These are phyloP conservation scores for Plasmodium coatneyi DNA, from an alignment of 169 alveolate genomes.

Conservation along the genomic window DNA sequence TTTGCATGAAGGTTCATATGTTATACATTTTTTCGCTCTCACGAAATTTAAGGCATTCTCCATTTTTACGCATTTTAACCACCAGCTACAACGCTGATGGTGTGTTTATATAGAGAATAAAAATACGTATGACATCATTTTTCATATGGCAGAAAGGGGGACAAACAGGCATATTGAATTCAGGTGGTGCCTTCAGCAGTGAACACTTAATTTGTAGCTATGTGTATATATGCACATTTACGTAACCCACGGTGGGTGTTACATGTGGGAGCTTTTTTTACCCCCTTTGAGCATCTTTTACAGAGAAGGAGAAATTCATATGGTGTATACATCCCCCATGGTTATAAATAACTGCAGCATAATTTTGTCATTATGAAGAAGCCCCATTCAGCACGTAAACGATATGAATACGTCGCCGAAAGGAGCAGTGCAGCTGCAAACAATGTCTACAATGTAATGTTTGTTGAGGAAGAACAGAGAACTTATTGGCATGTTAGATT, in stretches of 20 bases:
- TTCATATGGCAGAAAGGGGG: neutral
- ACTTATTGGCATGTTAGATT: neutral
- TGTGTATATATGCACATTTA: neutral
- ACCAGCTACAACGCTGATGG: neutral
- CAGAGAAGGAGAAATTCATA: neutral
- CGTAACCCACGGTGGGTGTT: neutral
- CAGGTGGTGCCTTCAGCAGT: neutral
- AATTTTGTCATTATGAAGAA: neutral
- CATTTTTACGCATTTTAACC: neutral
- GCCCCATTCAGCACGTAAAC: neutral
- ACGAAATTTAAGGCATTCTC: neutral
- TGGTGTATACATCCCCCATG: neutral
- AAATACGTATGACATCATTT: neutral
- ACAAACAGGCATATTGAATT: neutral
- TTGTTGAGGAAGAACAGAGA: neutral
- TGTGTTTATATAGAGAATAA: neutral
- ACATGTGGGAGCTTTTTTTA: neutral
- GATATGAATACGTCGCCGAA: neutral
- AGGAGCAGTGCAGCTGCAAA: neutral
- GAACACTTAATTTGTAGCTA: neutral
- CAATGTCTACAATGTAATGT: neutral
- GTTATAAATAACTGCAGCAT: neutral
- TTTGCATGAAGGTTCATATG: neutral
- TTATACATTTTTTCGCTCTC: neutral
- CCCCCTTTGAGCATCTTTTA: neutral